Percentiles rank a stretch among this genome's conserved stretches.
phyloP scores from a whole-genome alignment of 164 flowering plant species.

The Platanus orientalis region DNA sequence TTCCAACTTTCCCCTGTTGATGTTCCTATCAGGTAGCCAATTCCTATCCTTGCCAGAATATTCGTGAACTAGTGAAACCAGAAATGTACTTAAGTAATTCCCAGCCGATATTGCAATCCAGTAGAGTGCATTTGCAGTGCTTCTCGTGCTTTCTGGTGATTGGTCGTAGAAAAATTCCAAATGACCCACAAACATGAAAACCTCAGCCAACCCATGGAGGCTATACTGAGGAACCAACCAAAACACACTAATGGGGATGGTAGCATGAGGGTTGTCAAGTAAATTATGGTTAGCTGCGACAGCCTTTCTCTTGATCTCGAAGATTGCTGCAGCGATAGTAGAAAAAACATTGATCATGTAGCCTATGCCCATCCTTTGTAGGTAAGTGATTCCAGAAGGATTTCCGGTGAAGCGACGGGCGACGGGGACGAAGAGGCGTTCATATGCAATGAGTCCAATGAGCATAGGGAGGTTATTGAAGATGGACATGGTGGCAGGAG shows the following conservation, averaged over 20 bases:
- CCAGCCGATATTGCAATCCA: conserved; percentile 49
- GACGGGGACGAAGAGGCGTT: conserved; percentile 15
- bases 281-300: conserved; percentile 38
- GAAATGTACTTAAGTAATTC: conserved; percentile 45
- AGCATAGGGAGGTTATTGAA: conserved; percentile 18
- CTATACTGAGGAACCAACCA: conserved; percentile 49
- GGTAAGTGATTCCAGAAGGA: conserved; percentile 8
- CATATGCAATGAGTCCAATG: conserved; percentile 7
- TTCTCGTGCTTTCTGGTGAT: conserved; percentile 57
- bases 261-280: conserved; percentile 34
- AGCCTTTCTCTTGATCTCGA: conserved; percentile 46
- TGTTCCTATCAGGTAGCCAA: conserved; percentile 61
- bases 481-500: conserved; percentile 18
- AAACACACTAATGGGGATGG: conserved; percentile 47
- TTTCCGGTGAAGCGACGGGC: conserved; percentile 5
- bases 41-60: conserved; percentile 39
- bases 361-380: conserved; percentile 44
- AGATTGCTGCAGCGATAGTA: conserved; percentile 31
- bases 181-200: conserved; percentile 40
- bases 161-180: conserved; percentile 53
- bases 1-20: conserved; percentile 60
- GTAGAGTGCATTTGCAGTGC: conserved; percentile 44
- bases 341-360: conserved; percentile 34
- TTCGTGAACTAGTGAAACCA: conserved; percentile 49
- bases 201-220: conserved; percentile 43